A percentile compares a stretch with the other conserved stretches of the same genome.
Conservation (phyloP, 805 yeast genomes). For the Candida multigemmis region DNA sequence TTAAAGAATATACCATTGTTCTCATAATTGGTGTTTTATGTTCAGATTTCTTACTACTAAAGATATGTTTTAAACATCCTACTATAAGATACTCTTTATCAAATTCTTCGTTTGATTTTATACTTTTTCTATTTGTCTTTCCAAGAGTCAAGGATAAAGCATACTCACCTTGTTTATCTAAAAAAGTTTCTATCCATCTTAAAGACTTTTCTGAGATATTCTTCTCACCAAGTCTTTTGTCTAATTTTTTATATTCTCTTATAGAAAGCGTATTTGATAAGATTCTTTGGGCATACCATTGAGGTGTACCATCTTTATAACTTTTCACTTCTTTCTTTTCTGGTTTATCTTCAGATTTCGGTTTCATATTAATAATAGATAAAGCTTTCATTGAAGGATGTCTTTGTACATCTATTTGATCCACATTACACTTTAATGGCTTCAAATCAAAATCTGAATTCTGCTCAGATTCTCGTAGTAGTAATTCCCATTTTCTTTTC, state of each 20-base stretch:
- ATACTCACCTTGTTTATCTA: slow-evolving; percentile 34
- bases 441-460: slow-evolving; percentile 27
- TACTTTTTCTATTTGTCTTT: slow-evolving; percentile 30
- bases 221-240: slow-evolving; percentile 18
- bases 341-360: not conserved
- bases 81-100: slow-evolving; percentile 30
- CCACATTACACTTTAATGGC: slow-evolving; percentile 3
- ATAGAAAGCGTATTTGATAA: slow-evolving; percentile 22
- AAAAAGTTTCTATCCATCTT: slow-evolving; percentile 22
- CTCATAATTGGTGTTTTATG: slow-evolving; percentile 14
- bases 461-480: slow-evolving; percentile 30
- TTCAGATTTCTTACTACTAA: slow-evolving; percentile 9
- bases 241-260: slow-evolving; percentile 25
- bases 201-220: slow-evolving; percentile 9
- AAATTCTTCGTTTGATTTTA: slow-evolving; percentile 35
- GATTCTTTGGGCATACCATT: slow-evolving; percentile 30
- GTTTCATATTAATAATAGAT: no score
- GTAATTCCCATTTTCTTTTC: slow-evolving; percentile 34
- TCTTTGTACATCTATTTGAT: slow-evolving; percentile 1
- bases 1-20: slow-evolving; percentile 26
- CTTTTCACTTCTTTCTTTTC: slow-evolving; percentile 10
- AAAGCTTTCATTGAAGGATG: not conserved
- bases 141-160: slow-evolving; percentile 30
- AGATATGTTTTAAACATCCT: slow-evolving; percentile 25
- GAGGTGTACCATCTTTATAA: slow-evolving; percentile 29